Conservation (phyloP, 345 rosid species). For the Sonneratia alba region DNA sequence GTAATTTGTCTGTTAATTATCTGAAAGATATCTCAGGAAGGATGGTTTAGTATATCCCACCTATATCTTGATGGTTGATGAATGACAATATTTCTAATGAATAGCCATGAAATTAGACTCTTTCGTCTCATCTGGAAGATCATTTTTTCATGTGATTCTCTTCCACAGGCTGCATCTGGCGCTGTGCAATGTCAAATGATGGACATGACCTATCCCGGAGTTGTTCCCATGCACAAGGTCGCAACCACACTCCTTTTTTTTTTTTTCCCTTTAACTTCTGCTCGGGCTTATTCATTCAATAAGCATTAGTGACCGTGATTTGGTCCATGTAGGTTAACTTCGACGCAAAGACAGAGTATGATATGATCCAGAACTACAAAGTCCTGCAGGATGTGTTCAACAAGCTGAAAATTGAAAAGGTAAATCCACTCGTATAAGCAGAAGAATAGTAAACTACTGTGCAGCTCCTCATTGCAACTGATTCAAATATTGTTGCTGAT, state of each 20-base stretch:
- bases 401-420: slow-evolving; percentile 91
- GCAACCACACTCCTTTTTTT: background rate
- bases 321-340: slow-evolving; percentile 58
- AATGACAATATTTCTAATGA: background rate
- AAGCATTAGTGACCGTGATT: background rate
- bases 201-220: slow-evolving; percentile 94
- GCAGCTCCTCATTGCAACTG: background rate
- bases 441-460: no score
- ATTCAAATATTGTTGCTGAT: background rate
- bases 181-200: slow-evolving; percentile 97
- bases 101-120: background rate
- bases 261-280: background rate
- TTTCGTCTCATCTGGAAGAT: background rate
- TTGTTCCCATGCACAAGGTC: slow-evolving; percentile 97
- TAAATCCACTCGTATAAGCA: slow-evolving; percentile 8
- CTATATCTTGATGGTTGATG: background rate
- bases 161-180: slow-evolving; percentile 79
- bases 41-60: background rate
- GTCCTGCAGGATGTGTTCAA: slow-evolving; percentile 88
- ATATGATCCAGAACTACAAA: slow-evolving; percentile 95
- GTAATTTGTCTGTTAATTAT: background rate
- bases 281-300: background rate
- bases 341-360: slow-evolving; percentile 93
- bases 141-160: background rate
- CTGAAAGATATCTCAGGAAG: background rate